Evolutionary conservation across 2,329 filamentous ascomycete species (phyloP), one percentile per base, ranked within the genome.

Genomic region (Phaeosphaeriaceae sp.): DNA sequence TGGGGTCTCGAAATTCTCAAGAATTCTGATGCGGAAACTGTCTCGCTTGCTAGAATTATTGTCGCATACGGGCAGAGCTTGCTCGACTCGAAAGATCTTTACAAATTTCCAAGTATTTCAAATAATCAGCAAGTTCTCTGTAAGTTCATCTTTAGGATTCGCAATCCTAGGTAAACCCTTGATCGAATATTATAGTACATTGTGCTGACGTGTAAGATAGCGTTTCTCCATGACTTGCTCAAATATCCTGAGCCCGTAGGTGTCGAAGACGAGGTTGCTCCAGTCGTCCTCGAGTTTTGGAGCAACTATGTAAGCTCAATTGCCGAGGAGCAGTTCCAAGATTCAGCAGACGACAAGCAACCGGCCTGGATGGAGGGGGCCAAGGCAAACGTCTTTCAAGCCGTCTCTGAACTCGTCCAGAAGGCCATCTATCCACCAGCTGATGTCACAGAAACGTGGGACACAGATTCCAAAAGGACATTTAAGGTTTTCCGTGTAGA

Each of bases 261-360:
- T 1, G 82, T 82, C 3, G 89, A 93, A 46, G 88, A 94, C 62
- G 86, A 84, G 55, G 84, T 92, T 9, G 92, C 90, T 46, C 83
- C 89, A 0, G 83, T 85, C 1, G 84, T 87, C 1, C 79, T 93
- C 12, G 89, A 94, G 62, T 93, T 94, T 67, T 94, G 90, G 90
- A 87, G 84, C 15, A 86, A 84, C 1, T 91, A 87, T 66, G 83
- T 89, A 5, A 89, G 92, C 71, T 83, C 83, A 11, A 79, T 77
- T 86, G 77, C 83, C 79, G 51, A 88, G 85, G 66, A 77, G 74
- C 57, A 57, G 1, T 58, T 72, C 47, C 51, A 71, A 62, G 18
- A 73, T 74, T 3, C 67, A 38, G 46, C 61, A 50, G 50, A 50
- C n/a, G 48, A 50, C 72, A 4, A 72, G 76, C 8, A 36, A 4